Base-by-base conservation (phyloP, 1,284 basidiomycete species). In the Neonothopanus nambi region DNA sequence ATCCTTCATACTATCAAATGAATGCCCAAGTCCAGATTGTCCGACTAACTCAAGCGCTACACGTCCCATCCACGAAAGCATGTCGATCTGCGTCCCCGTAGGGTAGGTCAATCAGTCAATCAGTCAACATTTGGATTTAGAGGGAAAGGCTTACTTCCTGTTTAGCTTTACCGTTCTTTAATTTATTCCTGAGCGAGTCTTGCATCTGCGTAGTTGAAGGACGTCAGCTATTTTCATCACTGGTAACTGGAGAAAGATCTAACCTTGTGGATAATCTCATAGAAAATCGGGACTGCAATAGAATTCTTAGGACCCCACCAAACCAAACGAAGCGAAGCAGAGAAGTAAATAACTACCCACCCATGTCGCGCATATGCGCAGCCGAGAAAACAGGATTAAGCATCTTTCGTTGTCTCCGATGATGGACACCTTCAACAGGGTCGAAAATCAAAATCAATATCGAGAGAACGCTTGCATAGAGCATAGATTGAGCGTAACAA, bases 1-100 rank as follows among this genome's bases (percentile, higher is more conserved):
- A 24, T 64, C 61, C 3, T 52, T 53, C 38, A 76, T 62, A 1
- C 67, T 39, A 52, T 74, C 70, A 51, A 78, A 78, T 0, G 71
- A 71, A 55, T 76, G 69, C 3, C 76, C 72, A 18, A 74, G 57
- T 2, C 70, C 71, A 11, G 62, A 61, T 51, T 64, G 59, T 15
- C 67, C 65, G 26, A 67, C 59, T 13, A 64, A 54, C 48, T 67
- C 66, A 11, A 68, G 52, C 17, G 64, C 61, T 6, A 55, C 57
- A n/a, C 54, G 53, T 18, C 55, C 57, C 51, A 57, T 46, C 58
- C 56, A 57, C 21, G 48, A 51, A 20, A 54, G 53, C 43, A 59
- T 55, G 26, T 58, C 54, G 21, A 45, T 38, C 38, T 48, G 30
- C 17, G 11, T 39, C 30, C 24, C 24, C 5, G 36, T 18, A 5